Evolutionary conservation across 352 stramenopile species (phyloP).

Genomic region (Globisporangium parvum): DNA sequence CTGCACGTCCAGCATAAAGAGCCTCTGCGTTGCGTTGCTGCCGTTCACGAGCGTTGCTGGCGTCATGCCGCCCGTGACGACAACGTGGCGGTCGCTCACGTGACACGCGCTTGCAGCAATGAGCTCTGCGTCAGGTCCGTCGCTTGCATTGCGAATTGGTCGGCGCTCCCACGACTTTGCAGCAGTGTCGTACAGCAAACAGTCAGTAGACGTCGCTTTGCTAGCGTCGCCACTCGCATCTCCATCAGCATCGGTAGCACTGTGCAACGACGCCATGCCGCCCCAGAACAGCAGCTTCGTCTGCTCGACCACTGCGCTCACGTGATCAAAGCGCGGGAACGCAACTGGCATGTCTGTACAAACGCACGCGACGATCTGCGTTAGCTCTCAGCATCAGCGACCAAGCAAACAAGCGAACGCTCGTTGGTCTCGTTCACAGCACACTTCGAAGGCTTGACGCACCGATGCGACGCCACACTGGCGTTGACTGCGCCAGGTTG

Average conservation of each 20-base stretch:
- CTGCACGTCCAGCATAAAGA: slow-evolving; percentile 44
- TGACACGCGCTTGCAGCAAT: slow-evolving; percentile 40
- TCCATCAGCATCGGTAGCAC: slow-evolving; percentile 14
- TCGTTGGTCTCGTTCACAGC: no score
- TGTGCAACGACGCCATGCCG: slow-evolving; percentile 42
- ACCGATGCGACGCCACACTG: slow-evolving; percentile 53
- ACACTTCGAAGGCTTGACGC: not conserved
- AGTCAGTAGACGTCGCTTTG: slow-evolving; percentile 7
- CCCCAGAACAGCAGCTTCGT: slow-evolving; percentile 58
- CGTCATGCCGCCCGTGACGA: slow-evolving; percentile 57
- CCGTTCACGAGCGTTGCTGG: slow-evolving; percentile 28
- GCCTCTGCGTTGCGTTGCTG: slow-evolving; percentile 36
- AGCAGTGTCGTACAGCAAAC: slow-evolving; percentile 52
- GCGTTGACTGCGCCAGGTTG: slow-evolving; percentile 30
- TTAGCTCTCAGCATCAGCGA: not conserved
- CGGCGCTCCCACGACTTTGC: slow-evolving; percentile 30
- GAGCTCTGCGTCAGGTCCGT: slow-evolving; percentile 28
- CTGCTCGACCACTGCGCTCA: slow-evolving; percentile 37
- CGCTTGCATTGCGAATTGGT: slow-evolving; percentile 25
- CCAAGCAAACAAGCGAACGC: no score
- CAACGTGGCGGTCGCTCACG: slow-evolving; percentile 47
- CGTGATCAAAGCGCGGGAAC: slow-evolving; percentile 49
- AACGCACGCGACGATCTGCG: not conserved
- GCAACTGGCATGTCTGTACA: slow-evolving; percentile 13
- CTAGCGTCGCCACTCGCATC: slow-evolving; percentile 9